These are phyloP conservation scores for Sisymbrium irio DNA, from an alignment of 345 rosid species.

Conservation along the genomic window DNA sequence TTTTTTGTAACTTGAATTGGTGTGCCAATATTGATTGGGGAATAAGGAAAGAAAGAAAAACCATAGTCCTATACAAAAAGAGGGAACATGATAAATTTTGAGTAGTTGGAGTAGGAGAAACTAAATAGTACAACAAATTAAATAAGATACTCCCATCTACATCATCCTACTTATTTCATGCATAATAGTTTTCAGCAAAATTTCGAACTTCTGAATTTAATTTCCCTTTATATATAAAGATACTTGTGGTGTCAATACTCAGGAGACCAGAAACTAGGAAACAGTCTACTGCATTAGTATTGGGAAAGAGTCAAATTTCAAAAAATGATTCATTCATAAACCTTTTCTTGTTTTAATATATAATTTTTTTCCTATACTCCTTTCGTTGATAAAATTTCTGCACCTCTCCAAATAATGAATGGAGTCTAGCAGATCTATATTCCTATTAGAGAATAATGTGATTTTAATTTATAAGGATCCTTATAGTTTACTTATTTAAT, in stretches of 20 bases:
- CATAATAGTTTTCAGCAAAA: slow-evolving; percentile 2
- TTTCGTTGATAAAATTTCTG: slow-evolving; percentile 2
- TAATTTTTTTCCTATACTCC: background rate
- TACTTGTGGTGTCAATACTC: slow-evolving; percentile 11
- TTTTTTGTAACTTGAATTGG: background rate
- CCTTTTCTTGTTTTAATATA: background rate
- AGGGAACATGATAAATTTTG: slow-evolving; percentile 2
- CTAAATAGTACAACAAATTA: slow-evolving; percentile 11
- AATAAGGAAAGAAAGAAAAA: background rate
- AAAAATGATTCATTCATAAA: background rate
- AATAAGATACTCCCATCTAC: slow-evolving; percentile 20
- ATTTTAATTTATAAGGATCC: background rate
- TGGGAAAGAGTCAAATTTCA: slow-evolving; percentile 4
- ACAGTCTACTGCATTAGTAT: background rate
- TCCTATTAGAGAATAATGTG: background rate
- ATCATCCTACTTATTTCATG: slow-evolving; percentile 13
- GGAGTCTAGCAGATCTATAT: background rate
- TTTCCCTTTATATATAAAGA: slow-evolving; percentile 10
- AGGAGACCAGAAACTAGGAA: slow-evolving; percentile 30
- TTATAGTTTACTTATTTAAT: slow-evolving; percentile 9
- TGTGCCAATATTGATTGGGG: background rate
- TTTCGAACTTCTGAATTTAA: slow-evolving; percentile 12
- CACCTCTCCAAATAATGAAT: background rate
- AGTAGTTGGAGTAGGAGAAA: slow-evolving; percentile 21
- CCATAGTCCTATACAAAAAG: slow-evolving; percentile 1